Evolutionary conservation across 75 land plant genomes (phyloP).

Genomic region (Larix kaempferi): DNA sequence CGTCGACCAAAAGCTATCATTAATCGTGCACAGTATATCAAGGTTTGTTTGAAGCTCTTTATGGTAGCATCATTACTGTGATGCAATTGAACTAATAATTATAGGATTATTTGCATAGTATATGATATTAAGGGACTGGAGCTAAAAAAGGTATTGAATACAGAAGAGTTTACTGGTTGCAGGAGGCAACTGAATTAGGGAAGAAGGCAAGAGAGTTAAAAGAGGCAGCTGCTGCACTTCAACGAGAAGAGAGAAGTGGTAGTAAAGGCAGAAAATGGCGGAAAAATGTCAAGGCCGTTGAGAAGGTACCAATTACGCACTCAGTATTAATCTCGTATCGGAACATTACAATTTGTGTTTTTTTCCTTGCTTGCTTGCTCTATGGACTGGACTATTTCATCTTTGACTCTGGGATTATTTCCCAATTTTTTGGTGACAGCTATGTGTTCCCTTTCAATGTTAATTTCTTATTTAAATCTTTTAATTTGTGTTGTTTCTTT

Average conservation of each 20-base stretch:
- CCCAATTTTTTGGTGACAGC: no score
- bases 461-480: no score
- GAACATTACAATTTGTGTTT: background rate
- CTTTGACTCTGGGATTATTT: background rate
- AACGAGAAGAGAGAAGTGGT: slow-evolving; percentile 89
- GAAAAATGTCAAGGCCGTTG: slow-evolving; percentile 89
- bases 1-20: slow-evolving; percentile 94
- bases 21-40: slow-evolving; percentile 91
- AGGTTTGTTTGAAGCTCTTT: slow-evolving; percentile 38
- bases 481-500: no score
- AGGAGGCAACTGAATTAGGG: slow-evolving; percentile 96
- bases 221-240: slow-evolving; percentile 85
- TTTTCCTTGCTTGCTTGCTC: background rate
- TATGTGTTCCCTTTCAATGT: no score
- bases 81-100: background rate
- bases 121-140: background rate
- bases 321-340: background rate
- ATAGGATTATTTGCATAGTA: slow-evolving; percentile 1
- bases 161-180: background rate
- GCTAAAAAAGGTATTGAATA: background rate
- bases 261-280: slow-evolving; percentile 93
- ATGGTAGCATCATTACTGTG: background rate
- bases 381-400: background rate
- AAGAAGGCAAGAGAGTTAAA: slow-evolving; percentile 91
- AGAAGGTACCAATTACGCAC: slow-evolving; percentile 50